phyloP scores from a whole-genome alignment of 345 rosid genomes.

The Citrus inodora region DNA sequence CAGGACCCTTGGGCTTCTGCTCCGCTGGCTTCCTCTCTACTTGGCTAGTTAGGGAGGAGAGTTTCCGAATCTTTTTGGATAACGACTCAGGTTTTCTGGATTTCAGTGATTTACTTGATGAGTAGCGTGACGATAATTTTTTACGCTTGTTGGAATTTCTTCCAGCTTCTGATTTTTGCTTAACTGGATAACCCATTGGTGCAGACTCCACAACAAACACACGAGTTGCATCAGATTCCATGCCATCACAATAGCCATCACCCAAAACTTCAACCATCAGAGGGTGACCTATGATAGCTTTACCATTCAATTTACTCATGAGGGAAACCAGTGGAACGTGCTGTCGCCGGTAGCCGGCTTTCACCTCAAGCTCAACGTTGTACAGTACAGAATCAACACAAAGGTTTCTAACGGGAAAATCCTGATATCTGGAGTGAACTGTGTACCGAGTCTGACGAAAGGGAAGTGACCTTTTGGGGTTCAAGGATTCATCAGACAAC shows the following conservation, averaged over 20 bases:
- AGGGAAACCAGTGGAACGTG: conserved; percentile 90
- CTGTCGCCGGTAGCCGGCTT: conserved; percentile 56
- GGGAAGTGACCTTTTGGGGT: conserved; percentile 54
- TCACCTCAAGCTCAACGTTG: conserved; percentile 75
- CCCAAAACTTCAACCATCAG: conserved; percentile 51
- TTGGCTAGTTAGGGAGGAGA: conserved; percentile 71
- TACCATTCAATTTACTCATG: conserved; percentile 73
- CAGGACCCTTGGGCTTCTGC: conserved; percentile 61
- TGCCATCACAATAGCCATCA: conserved; percentile 34
- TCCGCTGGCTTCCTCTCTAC: conserved; percentile 33
- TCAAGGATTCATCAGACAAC: conserved; percentile 30
- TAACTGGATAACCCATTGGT: conserved; percentile 19
- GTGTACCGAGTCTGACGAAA: conserved; percentile 56
- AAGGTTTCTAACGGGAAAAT: conserved; percentile 35
- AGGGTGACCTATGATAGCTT: conserved; percentile 90
- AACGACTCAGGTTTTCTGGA: conserved; percentile 45
- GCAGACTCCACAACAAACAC: conserved; percentile 2
- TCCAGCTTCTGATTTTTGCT: conserved; percentile 27
- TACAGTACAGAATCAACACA: conserved; percentile 39
- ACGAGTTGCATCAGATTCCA: conserved; percentile 15
- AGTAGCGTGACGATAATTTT: conserved; percentile 10
- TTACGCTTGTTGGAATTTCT: conserved; percentile 33
- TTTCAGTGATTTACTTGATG: conserved; percentile 27
- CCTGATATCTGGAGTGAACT: conserved; percentile 44
- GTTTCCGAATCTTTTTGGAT: conserved; percentile 69